phyloP scores from a whole-genome alignment of 2,329 filamentous ascomycete genomes.

The Apiospora arundinis region DNA sequence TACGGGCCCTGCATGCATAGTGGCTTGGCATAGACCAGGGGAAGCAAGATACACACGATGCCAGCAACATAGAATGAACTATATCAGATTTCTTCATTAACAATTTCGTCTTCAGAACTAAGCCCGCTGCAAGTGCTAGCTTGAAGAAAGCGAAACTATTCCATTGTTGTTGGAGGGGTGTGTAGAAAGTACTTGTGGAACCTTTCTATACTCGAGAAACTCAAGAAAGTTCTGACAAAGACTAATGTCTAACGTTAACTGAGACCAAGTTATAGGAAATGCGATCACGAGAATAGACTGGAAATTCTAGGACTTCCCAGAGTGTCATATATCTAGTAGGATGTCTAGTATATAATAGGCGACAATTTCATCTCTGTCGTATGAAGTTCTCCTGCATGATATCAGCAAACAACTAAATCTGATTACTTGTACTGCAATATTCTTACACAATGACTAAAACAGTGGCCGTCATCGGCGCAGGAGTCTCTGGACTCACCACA shows the following conservation, averaged over 20 bases:
- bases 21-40: not conserved
- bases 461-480: conserved; percentile 23
- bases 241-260: too few relatives aligned
- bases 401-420: not conserved
- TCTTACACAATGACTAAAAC: not conserved
- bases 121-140: not conserved
- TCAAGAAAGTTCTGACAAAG: too few relatives aligned
- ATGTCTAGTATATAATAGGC: not conserved
- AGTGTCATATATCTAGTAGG: too few relatives aligned
- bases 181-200: too few relatives aligned
- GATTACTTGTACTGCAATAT: not conserved
- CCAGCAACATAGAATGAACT: not conserved
- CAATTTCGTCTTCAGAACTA: too few relatives aligned
- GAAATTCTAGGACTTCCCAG: not conserved
- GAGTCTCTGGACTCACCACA: conserved; percentile 16
- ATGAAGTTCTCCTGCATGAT: too few relatives aligned
- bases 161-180: too few relatives aligned
- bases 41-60: not conserved
- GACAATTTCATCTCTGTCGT: not conserved
- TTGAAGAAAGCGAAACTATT: not conserved
- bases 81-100: not conserved
- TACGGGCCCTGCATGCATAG: not conserved
- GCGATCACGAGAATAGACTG: not conserved
- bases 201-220: too few relatives aligned
- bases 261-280: not conserved